Conservation (phyloP, 768 basidiomycete species). For the Leccinum truebloodii region DNA sequence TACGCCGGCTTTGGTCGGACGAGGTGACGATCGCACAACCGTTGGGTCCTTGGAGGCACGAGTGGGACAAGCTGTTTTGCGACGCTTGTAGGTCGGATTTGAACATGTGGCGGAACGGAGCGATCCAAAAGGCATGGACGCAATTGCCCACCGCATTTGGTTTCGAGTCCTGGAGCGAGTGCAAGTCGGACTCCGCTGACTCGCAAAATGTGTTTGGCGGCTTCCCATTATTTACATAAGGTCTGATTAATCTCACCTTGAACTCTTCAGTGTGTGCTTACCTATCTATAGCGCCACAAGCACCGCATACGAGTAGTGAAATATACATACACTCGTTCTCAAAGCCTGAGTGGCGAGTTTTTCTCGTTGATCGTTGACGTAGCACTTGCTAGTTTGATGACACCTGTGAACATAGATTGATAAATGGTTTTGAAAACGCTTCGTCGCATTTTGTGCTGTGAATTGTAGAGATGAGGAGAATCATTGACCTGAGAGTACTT, state of each 20-base stretch:
- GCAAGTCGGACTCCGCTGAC: neutral
- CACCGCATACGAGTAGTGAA: too few relatives aligned
- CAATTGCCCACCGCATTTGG: constrained; percentile 10
- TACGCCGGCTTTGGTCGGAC: constrained; percentile 11
- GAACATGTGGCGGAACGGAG: neutral
- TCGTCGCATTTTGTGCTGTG: neutral
- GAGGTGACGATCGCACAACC: constrained; percentile 2
- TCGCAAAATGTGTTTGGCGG: too few relatives aligned
- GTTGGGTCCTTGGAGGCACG: constrained; percentile 12
- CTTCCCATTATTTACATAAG: too few relatives aligned
- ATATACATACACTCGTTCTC: too few relatives aligned
- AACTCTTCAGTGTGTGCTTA: neutral
- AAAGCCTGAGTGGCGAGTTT: too few relatives aligned
- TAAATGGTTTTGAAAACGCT: neutral
- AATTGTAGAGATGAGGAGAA: neutral
- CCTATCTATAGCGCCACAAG: too few relatives aligned
- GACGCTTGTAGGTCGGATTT: constrained; percentile 6
- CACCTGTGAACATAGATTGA: neutral
- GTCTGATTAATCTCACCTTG: too few relatives aligned
- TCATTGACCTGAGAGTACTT: too few relatives aligned
- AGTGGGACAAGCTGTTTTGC: constrained; percentile 21
- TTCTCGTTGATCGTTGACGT: neutral
- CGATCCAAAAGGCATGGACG: constrained; percentile 15
- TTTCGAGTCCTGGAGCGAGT: constrained; percentile 4
- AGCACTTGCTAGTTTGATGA: neutral